A percentile compares a stretch with the other conserved stretches of the same genome.
These are phyloP conservation scores for Skeletonema tropicum DNA, from an alignment of 108 stramenopile genomes.

Conservation along the genomic window DNA sequence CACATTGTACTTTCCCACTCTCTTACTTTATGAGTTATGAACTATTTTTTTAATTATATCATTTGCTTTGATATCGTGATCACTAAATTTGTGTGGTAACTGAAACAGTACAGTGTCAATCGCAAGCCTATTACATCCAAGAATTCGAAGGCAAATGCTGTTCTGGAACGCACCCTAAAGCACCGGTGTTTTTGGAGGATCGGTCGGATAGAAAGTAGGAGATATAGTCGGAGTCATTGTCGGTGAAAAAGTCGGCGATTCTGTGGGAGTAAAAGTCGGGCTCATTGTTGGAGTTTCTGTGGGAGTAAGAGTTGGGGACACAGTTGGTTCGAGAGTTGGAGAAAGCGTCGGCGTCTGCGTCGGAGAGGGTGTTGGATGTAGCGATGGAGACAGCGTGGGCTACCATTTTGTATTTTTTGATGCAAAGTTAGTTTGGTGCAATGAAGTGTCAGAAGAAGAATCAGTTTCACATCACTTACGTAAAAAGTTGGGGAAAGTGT, in stretches of 20 bases:
- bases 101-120: no score
- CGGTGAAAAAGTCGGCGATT: conserved; percentile 12
- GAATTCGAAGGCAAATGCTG: no score
- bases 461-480: not conserved
- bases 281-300: conserved; percentile 10
- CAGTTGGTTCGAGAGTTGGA: conserved; percentile 23
- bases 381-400: not conserved
- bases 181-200: not conserved
- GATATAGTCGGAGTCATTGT: conserved; percentile 7
- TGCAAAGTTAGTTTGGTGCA: not conserved
- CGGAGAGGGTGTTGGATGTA: not conserved
- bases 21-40: no score
- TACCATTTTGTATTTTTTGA: not conserved
- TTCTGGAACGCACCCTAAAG: no score
- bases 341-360: not conserved
- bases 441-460: not conserved
- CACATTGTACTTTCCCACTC: no score
- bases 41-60: no score
- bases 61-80: no score
- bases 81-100: no score
- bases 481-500: not conserved
- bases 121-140: no score
- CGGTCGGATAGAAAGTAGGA: conserved; percentile 3
- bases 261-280: conserved; percentile 23
- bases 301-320: conserved; percentile 6